Percentiles rank a stretch among this genome's conserved stretches.
Conservation (phyloP, 305 asterid genomes). For the Fraxinus latifolia region DNA sequence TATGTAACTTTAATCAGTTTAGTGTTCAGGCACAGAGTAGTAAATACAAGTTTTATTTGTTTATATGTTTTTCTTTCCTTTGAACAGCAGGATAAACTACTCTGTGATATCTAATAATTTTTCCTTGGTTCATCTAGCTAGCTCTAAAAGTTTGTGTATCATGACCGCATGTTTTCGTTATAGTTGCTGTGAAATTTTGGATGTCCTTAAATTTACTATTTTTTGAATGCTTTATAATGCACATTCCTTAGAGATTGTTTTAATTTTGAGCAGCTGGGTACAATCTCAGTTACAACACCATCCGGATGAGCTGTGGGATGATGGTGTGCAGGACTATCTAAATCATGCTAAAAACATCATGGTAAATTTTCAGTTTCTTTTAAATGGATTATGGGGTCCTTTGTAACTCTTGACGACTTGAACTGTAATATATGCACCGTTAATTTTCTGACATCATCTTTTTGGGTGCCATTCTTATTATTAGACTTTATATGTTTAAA, state of each 20-base stretch:
- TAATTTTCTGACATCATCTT: neutral
- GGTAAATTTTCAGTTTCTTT: constrained; percentile 42
- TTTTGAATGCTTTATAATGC: neutral
- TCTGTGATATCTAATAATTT: neutral
- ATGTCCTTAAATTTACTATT: neutral
- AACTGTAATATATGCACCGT: neutral
- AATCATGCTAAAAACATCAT: constrained; percentile 69
- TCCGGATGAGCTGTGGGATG: constrained; percentile 99
- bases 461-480: neutral
- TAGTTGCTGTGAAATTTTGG: neutral
- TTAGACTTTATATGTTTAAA: neutral
- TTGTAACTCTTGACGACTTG: neutral
- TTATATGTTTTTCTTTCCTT: neutral
- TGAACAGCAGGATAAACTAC: neutral
- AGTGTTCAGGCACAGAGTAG: neutral
- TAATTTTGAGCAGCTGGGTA: constrained; percentile 70
- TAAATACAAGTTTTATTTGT: neutral
- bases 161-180: neutral
- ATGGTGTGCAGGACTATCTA: constrained; percentile 81
- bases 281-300: constrained; percentile 73
- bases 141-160: neutral
- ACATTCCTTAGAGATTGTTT: constrained; percentile 23
- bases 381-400: constrained; percentile 10
- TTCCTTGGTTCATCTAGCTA: neutral
- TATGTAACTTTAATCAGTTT: neutral